Evolutionary conservation across 2,329 filamentous ascomycete genomes (phyloP).

Genomic region (Colletotrichum liriopes): DNA sequence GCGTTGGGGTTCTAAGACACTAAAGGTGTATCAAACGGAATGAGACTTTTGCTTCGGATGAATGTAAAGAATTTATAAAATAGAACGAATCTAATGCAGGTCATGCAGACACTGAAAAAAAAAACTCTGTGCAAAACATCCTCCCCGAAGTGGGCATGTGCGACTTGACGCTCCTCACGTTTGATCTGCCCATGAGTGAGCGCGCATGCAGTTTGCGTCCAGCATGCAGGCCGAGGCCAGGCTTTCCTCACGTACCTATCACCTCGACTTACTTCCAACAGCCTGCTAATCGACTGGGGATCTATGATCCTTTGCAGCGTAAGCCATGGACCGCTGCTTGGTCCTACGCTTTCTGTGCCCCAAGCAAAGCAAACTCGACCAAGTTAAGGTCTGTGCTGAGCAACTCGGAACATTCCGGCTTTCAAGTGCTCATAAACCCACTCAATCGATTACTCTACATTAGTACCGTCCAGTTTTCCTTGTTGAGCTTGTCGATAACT

Average conservation of each 20-base stretch:
- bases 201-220: background rate
- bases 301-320: no score
- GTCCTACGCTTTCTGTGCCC: background rate
- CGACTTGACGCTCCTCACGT: background rate
- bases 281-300: no score
- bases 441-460: background rate
- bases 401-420: background rate
- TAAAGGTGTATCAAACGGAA: slow-evolving; percentile 4
- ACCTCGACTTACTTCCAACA: no score
- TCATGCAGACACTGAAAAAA: background rate
- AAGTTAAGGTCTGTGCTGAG: background rate
- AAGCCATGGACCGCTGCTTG: background rate
- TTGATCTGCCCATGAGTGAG: background rate
- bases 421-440: background rate
- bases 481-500: background rate
- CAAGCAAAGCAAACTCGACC: background rate
- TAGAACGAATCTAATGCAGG: slow-evolving; percentile 17
- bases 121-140: background rate
- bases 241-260: background rate
- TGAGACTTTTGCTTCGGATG: background rate
- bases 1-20: slow-evolving; percentile 35
- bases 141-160: background rate
- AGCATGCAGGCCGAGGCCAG: background rate
- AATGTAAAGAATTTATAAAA: slow-evolving; percentile 17
- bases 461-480: background rate